Evolutionary conservation across 768 basidiomycete genomes (phyloP).

Genomic region (Gloeostereum incarnatum): DNA sequence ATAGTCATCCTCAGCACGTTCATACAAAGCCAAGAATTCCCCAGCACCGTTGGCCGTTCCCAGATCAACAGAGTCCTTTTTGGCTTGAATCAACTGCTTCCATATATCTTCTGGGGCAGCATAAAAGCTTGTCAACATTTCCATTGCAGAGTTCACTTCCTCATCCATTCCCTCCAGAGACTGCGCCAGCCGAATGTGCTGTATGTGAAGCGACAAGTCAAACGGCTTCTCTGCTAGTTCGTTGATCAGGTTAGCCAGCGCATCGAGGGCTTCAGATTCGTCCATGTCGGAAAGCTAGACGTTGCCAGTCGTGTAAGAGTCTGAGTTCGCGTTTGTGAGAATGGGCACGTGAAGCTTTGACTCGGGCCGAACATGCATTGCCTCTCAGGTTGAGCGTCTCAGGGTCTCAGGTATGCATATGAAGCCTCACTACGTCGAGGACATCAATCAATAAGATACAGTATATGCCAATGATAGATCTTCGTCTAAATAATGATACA

Average conservation of each 20-base stretch:
- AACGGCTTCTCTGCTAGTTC: constrained; percentile 50
- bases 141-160: constrained; percentile 51
- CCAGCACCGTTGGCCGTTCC: constrained; percentile 41
- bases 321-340: too few species aligned
- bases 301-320: too few species aligned
- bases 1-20: constrained; percentile 66
- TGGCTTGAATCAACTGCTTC: constrained; percentile 56
- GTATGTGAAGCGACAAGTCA: constrained; percentile 52
- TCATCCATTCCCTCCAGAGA: constrained; percentile 46
- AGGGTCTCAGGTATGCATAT: too few species aligned
- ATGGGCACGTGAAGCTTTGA: too few species aligned
- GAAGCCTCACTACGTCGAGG: too few species aligned
- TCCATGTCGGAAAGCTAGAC: too few species aligned
- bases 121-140: constrained; percentile 55
- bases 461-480: too few species aligned
- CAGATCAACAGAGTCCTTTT: constrained; percentile 37
- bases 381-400: too few species aligned
- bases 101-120: constrained; percentile 66
- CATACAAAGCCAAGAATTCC: constrained; percentile 52
- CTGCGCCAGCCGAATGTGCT: constrained; percentile 56
- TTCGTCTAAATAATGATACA: too few species aligned
- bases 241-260: constrained; percentile 49
- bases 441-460: too few species aligned
- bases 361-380: too few species aligned
- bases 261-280: constrained; percentile 52